A percentile compares a stretch with the other conserved stretches of the same genome.
Conservation (phyloP, 805 yeast species). For the Lipomyces yamadae region DNA sequence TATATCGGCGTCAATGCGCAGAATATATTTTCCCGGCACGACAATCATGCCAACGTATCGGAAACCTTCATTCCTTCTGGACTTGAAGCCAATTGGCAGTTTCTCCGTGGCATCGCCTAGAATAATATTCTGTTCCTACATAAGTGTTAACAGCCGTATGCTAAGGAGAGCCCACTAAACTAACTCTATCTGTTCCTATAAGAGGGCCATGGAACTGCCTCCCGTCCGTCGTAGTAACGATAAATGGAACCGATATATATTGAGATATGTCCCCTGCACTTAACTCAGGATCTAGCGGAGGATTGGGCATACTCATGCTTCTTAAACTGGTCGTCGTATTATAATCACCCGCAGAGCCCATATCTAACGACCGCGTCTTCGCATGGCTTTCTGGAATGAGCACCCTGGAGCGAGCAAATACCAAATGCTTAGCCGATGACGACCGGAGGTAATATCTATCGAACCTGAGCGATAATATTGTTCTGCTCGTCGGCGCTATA, state of each 20-base stretch:
- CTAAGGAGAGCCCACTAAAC: neutral
- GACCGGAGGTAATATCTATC: neutral
- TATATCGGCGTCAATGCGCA: constrained; percentile 27
- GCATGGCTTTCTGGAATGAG: neutral
- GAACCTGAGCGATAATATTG: no score
- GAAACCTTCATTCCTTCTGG: constrained; percentile 19
- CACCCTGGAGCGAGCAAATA: neutral
- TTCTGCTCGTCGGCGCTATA: no score
- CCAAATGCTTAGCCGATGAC: neutral
- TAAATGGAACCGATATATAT: constrained; percentile 24
- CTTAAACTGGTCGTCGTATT: neutral
- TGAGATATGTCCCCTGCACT: constrained; percentile 42
- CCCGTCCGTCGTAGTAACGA: constrained; percentile 32
- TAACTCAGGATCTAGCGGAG: neutral
- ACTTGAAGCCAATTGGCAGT: constrained; percentile 21
- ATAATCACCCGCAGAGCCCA: neutral
- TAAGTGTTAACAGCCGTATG: neutral
- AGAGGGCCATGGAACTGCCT: constrained; percentile 36
- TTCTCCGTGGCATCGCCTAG: constrained; percentile 35
- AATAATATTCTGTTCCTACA: constrained; percentile 34
- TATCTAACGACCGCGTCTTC: neutral
- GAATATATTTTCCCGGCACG: constrained; percentile 35
- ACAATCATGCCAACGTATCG: constrained; percentile 38
- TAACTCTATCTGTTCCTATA: constrained; percentile 36
- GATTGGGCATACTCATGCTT: neutral